Base-by-base conservation (phyloP, 169 alveolate genomes). In the Plasmodium vinckei region DNA sequence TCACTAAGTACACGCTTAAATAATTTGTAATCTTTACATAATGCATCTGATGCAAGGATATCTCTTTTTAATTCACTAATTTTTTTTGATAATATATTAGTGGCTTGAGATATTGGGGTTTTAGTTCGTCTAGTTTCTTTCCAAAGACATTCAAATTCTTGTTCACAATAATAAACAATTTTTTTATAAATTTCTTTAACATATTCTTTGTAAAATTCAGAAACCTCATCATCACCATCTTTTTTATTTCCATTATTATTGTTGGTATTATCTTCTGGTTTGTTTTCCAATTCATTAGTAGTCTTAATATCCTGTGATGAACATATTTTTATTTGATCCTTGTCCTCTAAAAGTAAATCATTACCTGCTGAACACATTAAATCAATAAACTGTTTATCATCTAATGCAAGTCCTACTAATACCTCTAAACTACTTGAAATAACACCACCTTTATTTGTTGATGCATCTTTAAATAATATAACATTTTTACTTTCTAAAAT, bases 391-490 rank as follows among this genome's bases (percentile, higher is more conserved):
- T 89, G 95, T 73, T 94, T 90, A 53, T 94, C 96, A 44, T 92
- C 90, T 82, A 96, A 60, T 9, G 95, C 96, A 44, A 96, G 63
- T 27, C 97, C 96, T 2, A 96, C 97, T 9, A 96, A 75, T 33
- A 96, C 98, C 75, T 96, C 98, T 71, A 92, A 73, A 68, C 96
- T 93, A 61, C 96, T 90, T 72, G 97, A 94, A 13, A 96, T 96
- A 23, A 96, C 98, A 1, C 98, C 98, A 12, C 98, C 98, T 88
- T 94, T 94, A 87, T 94, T 95, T 13, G 96, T 94, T 6, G 97
- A 92, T 17, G 96, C 97, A 60, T 95, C 97, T 47, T 95, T 95
- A 77, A 95, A 95, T 27, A 95, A 87, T 17, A 93, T 89, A 9
- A 93, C 96, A 15, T 96, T 96, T 71, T 91, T 87, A 46, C 68